A percentile compares a stretch with the other conserved stretches of the same genome.
Conservation (phyloP, 2,329 filamentous ascomycete genomes). For the Arthrobotrys musiformis region DNA sequence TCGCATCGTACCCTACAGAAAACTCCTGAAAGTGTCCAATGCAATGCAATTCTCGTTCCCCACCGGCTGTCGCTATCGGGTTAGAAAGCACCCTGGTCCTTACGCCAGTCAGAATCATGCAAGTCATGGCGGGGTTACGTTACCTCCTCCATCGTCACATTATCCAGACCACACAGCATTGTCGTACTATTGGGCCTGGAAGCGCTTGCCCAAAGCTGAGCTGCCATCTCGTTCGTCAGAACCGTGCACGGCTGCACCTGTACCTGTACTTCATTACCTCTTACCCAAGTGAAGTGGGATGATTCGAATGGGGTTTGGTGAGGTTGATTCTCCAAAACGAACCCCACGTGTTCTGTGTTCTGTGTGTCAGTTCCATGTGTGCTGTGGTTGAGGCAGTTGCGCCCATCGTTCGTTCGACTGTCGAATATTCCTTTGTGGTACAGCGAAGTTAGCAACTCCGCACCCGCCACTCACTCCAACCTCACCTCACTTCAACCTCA, state of each 20-base stretch:
- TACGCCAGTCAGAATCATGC: constrained; percentile 43
- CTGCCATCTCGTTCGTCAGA: constrained; percentile 7
- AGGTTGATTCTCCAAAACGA: not conserved
- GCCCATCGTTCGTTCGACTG: too few species aligned
- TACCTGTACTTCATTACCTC: constrained; percentile 26
- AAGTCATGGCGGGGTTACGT: constrained; percentile 49
- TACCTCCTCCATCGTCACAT: constrained; percentile 25
- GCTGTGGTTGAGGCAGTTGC: too few species aligned
- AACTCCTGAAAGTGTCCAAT: not conserved
- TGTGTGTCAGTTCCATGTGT: not conserved
- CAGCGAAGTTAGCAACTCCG: constrained; percentile 21
- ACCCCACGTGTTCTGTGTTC: constrained; percentile 37
- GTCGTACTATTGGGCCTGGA: constrained; percentile 38
- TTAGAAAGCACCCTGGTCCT: constrained; percentile 30
- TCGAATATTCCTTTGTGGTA: not conserved
- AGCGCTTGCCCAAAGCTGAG: constrained; percentile 19
- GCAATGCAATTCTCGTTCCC: not conserved
- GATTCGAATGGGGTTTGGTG: not conserved
- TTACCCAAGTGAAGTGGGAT: constrained; percentile 1
- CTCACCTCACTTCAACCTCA: not conserved
- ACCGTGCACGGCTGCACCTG: not conserved
- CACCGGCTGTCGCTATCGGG: constrained; percentile 19
- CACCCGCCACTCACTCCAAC: constrained; percentile 18
- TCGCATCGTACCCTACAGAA: not conserved
- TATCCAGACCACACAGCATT: not conserved